Evolutionary conservation across 805 yeast species (phyloP).

Genomic region (Candida khao-thaluensis): DNA sequence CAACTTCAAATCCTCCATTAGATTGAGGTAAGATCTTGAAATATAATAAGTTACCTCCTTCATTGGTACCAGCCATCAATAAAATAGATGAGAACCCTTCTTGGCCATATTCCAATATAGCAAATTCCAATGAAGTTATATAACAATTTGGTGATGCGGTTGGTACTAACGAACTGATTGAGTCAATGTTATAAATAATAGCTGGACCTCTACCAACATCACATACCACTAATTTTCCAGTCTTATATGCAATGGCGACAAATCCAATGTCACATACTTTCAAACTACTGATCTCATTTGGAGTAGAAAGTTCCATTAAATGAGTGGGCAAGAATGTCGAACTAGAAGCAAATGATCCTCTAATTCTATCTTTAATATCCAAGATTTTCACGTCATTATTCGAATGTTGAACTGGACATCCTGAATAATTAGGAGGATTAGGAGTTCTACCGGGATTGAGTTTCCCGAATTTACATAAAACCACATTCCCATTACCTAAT

Average conservation of each 20-base stretch:
- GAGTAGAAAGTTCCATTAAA: slow-evolving; percentile 34
- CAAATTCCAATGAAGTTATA: slow-evolving; percentile 68
- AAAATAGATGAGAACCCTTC: slow-evolving; percentile 73
- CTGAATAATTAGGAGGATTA: slow-evolving; percentile 23
- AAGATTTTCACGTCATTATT: slow-evolving; percentile 39
- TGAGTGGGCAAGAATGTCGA: slow-evolving; percentile 35
- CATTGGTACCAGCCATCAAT: slow-evolving; percentile 71
- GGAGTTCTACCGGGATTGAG: slow-evolving; percentile 14
- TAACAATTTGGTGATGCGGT: slow-evolving; percentile 30
- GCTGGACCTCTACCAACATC: slow-evolving; percentile 79
- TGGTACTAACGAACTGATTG: slow-evolving; percentile 27
- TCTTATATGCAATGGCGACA: slow-evolving; percentile 72
- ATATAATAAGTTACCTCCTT: slow-evolving; percentile 63
- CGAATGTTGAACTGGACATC: slow-evolving; percentile 30
- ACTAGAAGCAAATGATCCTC: slow-evolving; percentile 34
- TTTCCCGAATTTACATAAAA: slow-evolving; percentile 67
- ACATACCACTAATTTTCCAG: slow-evolving; percentile 72
- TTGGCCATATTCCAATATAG: slow-evolving; percentile 64
- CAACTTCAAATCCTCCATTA: slow-evolving; percentile 59
- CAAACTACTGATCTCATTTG: slow-evolving; percentile 53
- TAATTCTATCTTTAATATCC: slow-evolving; percentile 56
- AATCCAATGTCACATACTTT: slow-evolving; percentile 78
- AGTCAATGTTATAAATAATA: slow-evolving; percentile 46
- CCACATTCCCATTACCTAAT: slow-evolving; percentile 67
- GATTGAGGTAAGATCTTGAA: slow-evolving; percentile 65